Base-by-base conservation (phyloP, 768 basidiomycete genomes). In the Baorangia bicolor region DNA sequence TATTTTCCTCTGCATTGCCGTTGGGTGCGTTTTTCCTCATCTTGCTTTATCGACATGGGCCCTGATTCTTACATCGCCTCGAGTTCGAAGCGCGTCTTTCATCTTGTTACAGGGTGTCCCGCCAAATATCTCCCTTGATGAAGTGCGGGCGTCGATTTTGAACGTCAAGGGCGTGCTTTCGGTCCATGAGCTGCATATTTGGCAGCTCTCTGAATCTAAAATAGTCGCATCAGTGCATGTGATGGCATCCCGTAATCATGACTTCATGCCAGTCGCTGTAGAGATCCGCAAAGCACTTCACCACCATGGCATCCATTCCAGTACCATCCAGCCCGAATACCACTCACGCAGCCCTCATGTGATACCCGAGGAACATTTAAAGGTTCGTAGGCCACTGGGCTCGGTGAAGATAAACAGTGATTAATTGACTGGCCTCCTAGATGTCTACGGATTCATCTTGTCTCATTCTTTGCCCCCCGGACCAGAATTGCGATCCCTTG, bases 151-250 rank as follows among this genome's bases (percentile, higher is more conserved):
- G n/a, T 85, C 89, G 5, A 96, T 99, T 53, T 77, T 90, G 14
- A 76, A 75, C 4, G 90, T 98, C 25, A 81, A 88, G 4, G 96
- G 97, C 45, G 97, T 90, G 25, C 72, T 83, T 53, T 85, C 85
- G 14, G 77, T 98, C 28, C 97, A 98, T 65, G 93, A 98, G 68
- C 80, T 99, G 27, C 97, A 99, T 73, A 85, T 98, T 50, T 99
- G 97, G 97, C 94, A 96, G 66, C 82, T 99, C 45, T 95, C 93
- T 11, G 97, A 99, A 74, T 85, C 83, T 53, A 98, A 97, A 69
- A 85, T 94, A 51, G 89, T 99, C 40, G 95, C 95, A 11, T 95
- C 92, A 2, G 96, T 99, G 25, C 97, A 99, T 73, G 92, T 99
- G 45, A 82, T 91, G 63, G 85, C 94, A 9, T 86, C 86, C 37